Conservation (phyloP, 1,284 basidiomycete species). For the Ganoderma multipileum region DNA sequence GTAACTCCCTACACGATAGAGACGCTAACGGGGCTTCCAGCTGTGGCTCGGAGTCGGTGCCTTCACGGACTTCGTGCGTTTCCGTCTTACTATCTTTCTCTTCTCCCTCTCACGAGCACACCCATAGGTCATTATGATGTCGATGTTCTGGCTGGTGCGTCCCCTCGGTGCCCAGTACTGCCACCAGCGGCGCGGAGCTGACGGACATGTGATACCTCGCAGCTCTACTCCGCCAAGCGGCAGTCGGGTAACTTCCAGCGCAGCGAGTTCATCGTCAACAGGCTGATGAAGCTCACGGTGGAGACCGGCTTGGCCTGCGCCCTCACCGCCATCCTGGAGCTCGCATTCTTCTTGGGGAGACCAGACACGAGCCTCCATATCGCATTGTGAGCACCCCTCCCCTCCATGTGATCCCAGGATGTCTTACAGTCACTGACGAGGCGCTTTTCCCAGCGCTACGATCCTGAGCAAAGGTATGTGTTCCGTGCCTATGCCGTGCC, state of each 20-base stretch:
- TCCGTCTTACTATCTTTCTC: neutral
- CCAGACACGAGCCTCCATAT: neutral
- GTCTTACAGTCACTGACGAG: too few relatives aligned
- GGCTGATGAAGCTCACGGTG: slow-evolving; percentile 21
- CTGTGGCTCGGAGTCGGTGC: neutral
- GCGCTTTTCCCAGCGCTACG: neutral
- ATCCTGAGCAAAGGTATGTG: neutral
- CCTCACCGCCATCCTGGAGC: neutral
- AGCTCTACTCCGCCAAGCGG: neutral
- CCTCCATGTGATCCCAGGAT: too few relatives aligned
- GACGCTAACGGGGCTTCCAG: neutral
- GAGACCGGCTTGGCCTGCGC: slow-evolving; percentile 23
- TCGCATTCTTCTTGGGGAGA: neutral
- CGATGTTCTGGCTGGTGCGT: neutral
- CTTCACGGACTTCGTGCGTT: neutral
- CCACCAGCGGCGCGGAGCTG: neutral
- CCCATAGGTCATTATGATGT: neutral
- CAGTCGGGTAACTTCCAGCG: slow-evolving; percentile 5
- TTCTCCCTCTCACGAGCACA: neutral
- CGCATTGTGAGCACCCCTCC: neutral
- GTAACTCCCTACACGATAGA: neutral
- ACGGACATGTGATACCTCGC: neutral
- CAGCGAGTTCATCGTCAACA: slow-evolving; percentile 18
- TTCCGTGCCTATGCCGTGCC: neutral
- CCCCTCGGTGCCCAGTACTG: neutral